phyloP scores from a whole-genome alignment of 1,284 basidiomycete species.

The Austroboletus novae-zelandiae region DNA sequence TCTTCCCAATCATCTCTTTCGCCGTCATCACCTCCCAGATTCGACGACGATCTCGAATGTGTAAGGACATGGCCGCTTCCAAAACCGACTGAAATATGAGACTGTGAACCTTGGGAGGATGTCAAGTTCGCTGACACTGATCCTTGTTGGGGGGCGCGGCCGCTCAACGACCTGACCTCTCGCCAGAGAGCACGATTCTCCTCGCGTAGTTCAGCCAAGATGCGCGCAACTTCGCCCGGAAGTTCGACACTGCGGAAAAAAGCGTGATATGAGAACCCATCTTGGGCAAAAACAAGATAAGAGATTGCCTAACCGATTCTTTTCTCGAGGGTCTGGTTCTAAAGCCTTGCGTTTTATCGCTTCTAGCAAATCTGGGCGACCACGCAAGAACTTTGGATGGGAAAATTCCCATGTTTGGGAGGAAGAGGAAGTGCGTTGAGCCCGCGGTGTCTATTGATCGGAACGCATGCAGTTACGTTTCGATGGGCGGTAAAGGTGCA shows the following conservation, averaged over 20 bases:
- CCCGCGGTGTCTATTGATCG: conserved; percentile 67
- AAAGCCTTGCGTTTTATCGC: conserved; percentile 84
- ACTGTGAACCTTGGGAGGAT: conserved; percentile 8
- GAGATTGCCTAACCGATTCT: conserved; percentile 22
- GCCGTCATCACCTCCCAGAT: conserved; percentile 25
- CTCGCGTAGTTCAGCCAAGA: conserved; percentile 64
- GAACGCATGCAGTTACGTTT: conserved; percentile 1
- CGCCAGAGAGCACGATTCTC: conserved; percentile 52
- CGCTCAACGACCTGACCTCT: conserved; percentile 41
- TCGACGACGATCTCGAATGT: conserved; percentile 30
- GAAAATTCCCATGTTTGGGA: conserved; percentile 89
- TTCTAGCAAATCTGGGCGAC: conserved; percentile 78
- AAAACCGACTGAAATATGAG: conserved; percentile 8
- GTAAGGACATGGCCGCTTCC: conserved; percentile 18
- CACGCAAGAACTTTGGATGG: conserved; percentile 82
- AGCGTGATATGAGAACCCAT: conserved; percentile 24
- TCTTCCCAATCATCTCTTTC: conserved; percentile 34
- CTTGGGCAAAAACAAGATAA: background rate
- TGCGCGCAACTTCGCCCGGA: conserved; percentile 73
- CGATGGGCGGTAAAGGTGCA: conserved; percentile 1
- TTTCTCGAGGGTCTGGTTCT: conserved; percentile 61
- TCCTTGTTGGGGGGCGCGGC: conserved; percentile 26
- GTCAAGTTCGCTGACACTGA: conserved; percentile 9
- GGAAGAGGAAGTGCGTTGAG: conserved; percentile 75
- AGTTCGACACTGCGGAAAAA: conserved; percentile 55